Conservation (phyloP, 2,329 filamentous ascomycete species). For the Xylariaceae sp. region DNA sequence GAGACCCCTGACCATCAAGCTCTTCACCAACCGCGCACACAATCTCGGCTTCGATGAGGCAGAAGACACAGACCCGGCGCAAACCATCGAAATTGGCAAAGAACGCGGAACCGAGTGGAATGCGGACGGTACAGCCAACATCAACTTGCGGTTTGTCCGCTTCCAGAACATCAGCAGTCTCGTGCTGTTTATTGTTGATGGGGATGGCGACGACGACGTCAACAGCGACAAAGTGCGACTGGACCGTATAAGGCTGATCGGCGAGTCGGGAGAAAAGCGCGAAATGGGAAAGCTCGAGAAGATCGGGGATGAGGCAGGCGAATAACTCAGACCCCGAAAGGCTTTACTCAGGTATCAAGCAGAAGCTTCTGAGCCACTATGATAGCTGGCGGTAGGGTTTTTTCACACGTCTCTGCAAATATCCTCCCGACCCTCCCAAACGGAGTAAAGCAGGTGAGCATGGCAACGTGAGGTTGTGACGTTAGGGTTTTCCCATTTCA, state of each 20-base stretch:
- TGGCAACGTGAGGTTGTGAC: too few species aligned
- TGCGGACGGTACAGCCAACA: slow-evolving; percentile 62
- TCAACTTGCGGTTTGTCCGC: slow-evolving; percentile 83
- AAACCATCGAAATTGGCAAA: slow-evolving; percentile 65
- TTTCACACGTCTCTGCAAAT: too few species aligned
- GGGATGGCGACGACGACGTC: slow-evolving; percentile 74
- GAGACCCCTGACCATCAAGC: slow-evolving; percentile 72
- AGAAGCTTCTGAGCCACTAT: too few species aligned
- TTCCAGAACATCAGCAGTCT: slow-evolving; percentile 90
- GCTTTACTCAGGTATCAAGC: too few species aligned
- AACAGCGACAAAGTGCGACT: slow-evolving; percentile 80
- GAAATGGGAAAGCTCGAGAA: slow-evolving; percentile 95
- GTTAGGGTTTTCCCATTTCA: too few species aligned
- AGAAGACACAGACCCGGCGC: slow-evolving; percentile 74
- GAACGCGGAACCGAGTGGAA: slow-evolving; percentile 91
- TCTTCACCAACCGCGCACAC: slow-evolving; percentile 83
- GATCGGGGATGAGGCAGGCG: slow-evolving; percentile 67
- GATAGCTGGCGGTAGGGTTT: too few species aligned
- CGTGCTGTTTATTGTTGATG: slow-evolving; percentile 82
- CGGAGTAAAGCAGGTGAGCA: too few species aligned
- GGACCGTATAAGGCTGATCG: slow-evolving; percentile 71
- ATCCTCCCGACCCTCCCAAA: too few species aligned
- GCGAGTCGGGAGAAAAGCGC: slow-evolving; percentile 84
- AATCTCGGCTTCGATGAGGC: slow-evolving; percentile 94
- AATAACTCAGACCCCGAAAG: slow-evolving; percentile 31